phyloP scores from a whole-genome alignment of 2,329 filamentous ascomycete genomes.

The Fusarium musae region DNA sequence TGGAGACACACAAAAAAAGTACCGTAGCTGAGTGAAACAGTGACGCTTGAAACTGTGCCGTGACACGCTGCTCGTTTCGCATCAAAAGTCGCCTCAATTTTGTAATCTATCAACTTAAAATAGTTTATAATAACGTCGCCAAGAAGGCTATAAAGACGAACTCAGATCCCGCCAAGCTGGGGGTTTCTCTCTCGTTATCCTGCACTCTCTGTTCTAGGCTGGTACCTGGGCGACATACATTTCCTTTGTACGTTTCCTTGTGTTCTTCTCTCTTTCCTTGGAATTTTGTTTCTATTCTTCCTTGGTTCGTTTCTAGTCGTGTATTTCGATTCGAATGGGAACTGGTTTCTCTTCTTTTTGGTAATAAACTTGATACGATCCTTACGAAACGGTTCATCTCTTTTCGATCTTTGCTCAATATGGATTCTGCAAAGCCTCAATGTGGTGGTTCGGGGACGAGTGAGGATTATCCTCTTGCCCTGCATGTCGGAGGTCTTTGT shows the following conservation, averaged over 20 bases:
- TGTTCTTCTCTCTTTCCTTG: not conserved
- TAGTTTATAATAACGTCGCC: constrained; percentile 30
- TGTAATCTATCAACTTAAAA: constrained; percentile 11
- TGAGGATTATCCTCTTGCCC: constrained; percentile 42
- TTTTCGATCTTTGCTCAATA: not conserved
- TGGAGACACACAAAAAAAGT: not conserved
- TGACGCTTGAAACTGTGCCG: constrained; percentile 9
- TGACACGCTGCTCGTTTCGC: constrained; percentile 11
- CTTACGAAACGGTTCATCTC: not conserved
- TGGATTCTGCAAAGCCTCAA: constrained; percentile 42
- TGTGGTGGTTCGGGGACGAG: constrained; percentile 35
- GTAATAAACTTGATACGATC: not conserved
- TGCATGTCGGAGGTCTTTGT: constrained; percentile 49
- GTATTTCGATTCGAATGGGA: not conserved
- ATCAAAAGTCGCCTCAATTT: not conserved
- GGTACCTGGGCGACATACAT: constrained; percentile 22
- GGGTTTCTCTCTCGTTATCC: not conserved
- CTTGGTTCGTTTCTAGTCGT: not conserved
- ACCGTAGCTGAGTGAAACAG: constrained; percentile 13
- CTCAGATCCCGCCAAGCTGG: not conserved
- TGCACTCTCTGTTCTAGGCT: constrained; percentile 28
- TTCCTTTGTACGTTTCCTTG: constrained; percentile 19
- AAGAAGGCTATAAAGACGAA: not conserved
- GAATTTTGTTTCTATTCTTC: not conserved
- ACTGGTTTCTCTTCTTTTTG: constrained; percentile 8